Evolutionary conservation across 2,329 filamentous ascomycete genomes (phyloP).

Genomic region (Pseudocercospora pini-densiflorae): DNA sequence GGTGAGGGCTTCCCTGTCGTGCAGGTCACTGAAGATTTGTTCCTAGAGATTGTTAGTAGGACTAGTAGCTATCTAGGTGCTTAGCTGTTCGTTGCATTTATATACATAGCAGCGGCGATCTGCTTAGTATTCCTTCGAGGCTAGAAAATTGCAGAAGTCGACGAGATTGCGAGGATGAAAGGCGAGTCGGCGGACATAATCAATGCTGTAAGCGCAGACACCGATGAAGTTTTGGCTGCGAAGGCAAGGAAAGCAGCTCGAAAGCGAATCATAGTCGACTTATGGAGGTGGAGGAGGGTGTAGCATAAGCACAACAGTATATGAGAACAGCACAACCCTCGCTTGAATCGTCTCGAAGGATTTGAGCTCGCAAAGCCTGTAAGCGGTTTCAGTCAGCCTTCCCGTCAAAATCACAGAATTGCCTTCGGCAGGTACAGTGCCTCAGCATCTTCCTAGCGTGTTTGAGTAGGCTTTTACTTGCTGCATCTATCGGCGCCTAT

Average conservation of each 20-base stretch:
- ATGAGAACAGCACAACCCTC: too few relatives aligned
- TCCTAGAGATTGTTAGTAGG: slow-evolving; percentile 55
- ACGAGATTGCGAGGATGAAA: slow-evolving; percentile 45
- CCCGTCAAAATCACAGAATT: too few relatives aligned
- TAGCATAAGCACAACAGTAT: slow-evolving; percentile 12
- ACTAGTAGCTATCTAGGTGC: slow-evolving; percentile 60
- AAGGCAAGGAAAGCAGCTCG: slow-evolving; percentile 32
- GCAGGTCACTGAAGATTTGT: too few relatives aligned
- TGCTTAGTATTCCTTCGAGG: slow-evolving; percentile 59
- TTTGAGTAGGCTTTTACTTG: too few relatives aligned
- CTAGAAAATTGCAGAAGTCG: slow-evolving; percentile 64
- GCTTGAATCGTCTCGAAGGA: too few relatives aligned
- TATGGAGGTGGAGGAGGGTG: slow-evolving; percentile 40
- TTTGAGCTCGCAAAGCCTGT: too few relatives aligned
- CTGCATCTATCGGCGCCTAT: too few relatives aligned
- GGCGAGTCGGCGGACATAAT: slow-evolving; percentile 31
- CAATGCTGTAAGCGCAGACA: slow-evolving; percentile 31
- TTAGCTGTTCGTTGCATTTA: slow-evolving; percentile 64
- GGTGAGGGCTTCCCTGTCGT: too few relatives aligned
- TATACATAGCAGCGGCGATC: slow-evolving; percentile 62
- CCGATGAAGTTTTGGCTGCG: slow-evolving; percentile 28
- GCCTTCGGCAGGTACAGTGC: too few relatives aligned
- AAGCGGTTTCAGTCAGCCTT: too few relatives aligned
- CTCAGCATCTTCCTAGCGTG: too few relatives aligned
- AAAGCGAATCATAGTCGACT: slow-evolving; percentile 34